Evolutionary conservation across 164 flowering plant species (phyloP).

Genomic region (Magnolia kwangsiensis): DNA sequence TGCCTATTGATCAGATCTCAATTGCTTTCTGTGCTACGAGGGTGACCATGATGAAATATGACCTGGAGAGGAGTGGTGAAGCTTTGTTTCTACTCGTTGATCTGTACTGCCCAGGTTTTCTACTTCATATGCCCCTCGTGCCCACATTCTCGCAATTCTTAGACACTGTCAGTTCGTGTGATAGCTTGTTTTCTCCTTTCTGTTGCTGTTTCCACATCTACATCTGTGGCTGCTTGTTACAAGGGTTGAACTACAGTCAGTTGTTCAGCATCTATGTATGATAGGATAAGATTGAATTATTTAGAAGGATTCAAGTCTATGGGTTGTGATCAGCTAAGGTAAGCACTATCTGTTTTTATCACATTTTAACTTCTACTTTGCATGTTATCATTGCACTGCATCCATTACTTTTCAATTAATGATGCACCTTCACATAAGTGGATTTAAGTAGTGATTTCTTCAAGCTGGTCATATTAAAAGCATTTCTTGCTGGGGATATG

Average conservation of each 20-base stretch:
- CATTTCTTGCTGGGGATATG: no score
- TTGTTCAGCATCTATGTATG: not conserved
- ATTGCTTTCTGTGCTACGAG: not conserved
- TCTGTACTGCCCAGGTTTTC: not conserved
- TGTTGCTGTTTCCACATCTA: not conserved
- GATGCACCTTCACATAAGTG: no score
- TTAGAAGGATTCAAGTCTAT: not conserved
- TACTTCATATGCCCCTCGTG: not conserved
- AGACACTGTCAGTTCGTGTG: not conserved
- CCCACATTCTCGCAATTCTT: not conserved
- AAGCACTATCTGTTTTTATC: not conserved
- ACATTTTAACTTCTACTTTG: no score
- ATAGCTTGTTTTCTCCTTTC: not conserved
- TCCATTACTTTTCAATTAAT: no score
- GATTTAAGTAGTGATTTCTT: no score
- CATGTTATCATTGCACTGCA: no score
- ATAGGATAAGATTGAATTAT: not conserved
- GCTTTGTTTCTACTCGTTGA: not conserved
- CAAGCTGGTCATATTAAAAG: no score
- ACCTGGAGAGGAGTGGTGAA: not conserved
- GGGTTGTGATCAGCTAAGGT: constrained; percentile 1
- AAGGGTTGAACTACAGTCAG: not conserved
- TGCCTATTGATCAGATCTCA: constrained; percentile 20
- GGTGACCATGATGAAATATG: not conserved
- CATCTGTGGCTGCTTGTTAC: not conserved